Conservation (phyloP, 176 grass and related monocot genomes). For the Aegilops bicornis region DNA sequence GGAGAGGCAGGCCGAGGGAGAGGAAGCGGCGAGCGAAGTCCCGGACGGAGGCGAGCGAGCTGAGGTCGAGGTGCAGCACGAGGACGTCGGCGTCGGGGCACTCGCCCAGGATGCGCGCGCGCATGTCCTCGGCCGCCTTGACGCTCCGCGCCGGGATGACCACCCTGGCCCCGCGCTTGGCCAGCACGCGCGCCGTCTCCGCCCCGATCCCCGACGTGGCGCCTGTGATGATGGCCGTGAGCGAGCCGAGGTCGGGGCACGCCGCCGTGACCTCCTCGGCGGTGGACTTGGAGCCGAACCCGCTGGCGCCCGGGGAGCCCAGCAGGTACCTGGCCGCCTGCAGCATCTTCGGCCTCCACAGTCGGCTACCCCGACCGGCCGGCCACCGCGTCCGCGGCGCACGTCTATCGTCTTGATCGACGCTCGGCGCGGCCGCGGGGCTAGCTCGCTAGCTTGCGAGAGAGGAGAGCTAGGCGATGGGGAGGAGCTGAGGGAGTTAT, state of each 20-base stretch:
- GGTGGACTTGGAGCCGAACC: constrained; percentile 86
- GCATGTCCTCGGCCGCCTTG: constrained; percentile 82
- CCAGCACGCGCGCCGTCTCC: constrained; percentile 90
- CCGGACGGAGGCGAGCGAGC: constrained; percentile 77
- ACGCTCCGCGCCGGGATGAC: constrained; percentile 74
- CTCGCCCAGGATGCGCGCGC: constrained; percentile 45
- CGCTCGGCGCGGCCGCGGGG: too few relatives aligned
- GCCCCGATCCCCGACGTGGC: constrained; percentile 94
- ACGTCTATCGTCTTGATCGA: not conserved
- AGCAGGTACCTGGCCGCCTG: constrained; percentile 72
- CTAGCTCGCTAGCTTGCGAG: not conserved
- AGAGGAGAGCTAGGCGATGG: not conserved
- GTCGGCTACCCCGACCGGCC: too few relatives aligned
- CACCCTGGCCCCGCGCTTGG: constrained; percentile 71
- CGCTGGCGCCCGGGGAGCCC: constrained; percentile 59
- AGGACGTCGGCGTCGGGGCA: constrained; percentile 60
- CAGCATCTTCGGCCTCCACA: constrained; percentile 36
- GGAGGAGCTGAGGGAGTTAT: constrained; percentile 14
- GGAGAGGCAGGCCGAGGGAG: constrained; percentile 61
- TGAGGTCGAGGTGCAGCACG: constrained; percentile 87
- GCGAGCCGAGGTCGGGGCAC: constrained; percentile 33
- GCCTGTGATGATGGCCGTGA: constrained; percentile 88
- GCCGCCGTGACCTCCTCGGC: constrained; percentile 59
- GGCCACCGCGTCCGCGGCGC: not conserved
- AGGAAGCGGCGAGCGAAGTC: constrained; percentile 73